Percentiles rank a stretch among this genome's conserved stretches.
These are phyloP conservation scores for Incumbomyces lentus DNA, from an alignment of 2,329 filamentous ascomycete genomes.

Conservation along the genomic window DNA sequence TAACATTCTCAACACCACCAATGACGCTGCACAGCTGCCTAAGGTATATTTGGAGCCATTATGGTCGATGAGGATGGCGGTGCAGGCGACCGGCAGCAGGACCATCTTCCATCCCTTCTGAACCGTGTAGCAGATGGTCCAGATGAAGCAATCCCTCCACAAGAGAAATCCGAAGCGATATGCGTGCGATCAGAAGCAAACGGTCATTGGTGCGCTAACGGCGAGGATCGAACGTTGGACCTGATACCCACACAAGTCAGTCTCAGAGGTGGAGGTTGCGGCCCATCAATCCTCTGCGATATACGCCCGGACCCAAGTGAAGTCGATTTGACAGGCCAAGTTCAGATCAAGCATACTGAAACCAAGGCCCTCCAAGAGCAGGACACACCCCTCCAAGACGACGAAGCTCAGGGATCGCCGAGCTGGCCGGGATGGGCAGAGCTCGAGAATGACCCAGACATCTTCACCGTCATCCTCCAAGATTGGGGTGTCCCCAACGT, in stretches of 20 bases:
- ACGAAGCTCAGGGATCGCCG: conserved; percentile 34
- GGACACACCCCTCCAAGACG: conserved; percentile 9
- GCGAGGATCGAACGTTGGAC: neutral
- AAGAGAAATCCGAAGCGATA: too few relatives aligned
- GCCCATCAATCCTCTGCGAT: neutral
- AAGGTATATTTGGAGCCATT: neutral
- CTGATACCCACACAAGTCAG: neutral
- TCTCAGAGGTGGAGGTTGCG: conserved; percentile 2
- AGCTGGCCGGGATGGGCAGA: conserved; percentile 61
- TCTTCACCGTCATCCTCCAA: conserved; percentile 76
- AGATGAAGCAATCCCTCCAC: neutral
- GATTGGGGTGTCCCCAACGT: conserved; percentile 66
- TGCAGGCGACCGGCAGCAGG: neutral
- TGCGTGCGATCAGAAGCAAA: too few relatives aligned
- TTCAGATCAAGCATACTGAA: neutral
- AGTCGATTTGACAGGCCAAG: too few relatives aligned
- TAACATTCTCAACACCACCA: too few relatives aligned
- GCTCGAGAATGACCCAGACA: conserved; percentile 81
- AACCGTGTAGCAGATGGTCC: neutral
- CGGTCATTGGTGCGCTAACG: neutral
- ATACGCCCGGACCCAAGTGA: neutral
- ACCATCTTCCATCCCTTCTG: too few relatives aligned
- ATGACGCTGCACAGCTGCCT: too few relatives aligned
- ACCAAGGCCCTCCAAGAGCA: neutral
- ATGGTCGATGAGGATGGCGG: neutral